Percentiles rank a stretch among this genome's conserved stretches.
Evolutionary conservation across 306 rosid species (phyloP).

Genomic region (Castanopsis chinensis): DNA sequence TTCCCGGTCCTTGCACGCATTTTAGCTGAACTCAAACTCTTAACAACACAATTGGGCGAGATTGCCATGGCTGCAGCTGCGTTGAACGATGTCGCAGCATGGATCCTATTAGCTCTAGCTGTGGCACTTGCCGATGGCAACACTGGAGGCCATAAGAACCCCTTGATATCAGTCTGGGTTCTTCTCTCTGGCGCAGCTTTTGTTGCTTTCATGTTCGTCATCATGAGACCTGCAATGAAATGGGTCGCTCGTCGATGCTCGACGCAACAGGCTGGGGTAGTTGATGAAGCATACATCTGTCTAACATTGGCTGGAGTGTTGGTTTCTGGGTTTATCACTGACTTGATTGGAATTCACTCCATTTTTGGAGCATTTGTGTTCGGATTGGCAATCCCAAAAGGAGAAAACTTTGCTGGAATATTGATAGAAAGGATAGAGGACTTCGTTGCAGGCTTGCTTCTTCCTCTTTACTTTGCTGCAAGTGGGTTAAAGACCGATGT

Average conservation of each 20-base stretch:
- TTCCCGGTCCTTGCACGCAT: constrained; percentile 90
- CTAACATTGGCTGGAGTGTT: constrained; percentile 61
- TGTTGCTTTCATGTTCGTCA: constrained; percentile 60
- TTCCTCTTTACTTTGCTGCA: constrained; percentile 80
- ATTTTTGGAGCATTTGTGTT: constrained; percentile 85
- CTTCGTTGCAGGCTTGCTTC: constrained; percentile 70
- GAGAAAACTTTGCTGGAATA: constrained; percentile 49
- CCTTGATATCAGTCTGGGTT: constrained; percentile 67
- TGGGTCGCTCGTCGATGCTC: constrained; percentile 50
- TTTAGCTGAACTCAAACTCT: constrained; percentile 77
- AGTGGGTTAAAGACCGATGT: constrained; percentile 89
- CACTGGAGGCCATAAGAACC: constrained; percentile 43
- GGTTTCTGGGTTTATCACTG: constrained; percentile 72
- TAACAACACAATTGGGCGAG: constrained; percentile 69
- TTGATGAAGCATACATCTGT: constrained; percentile 60
- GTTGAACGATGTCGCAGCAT: constrained; percentile 80
- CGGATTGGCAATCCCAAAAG: constrained; percentile 76
- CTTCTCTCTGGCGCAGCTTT: constrained; percentile 61
- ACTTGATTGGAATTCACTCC: constrained; percentile 76
- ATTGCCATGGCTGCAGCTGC: constrained; percentile 96
- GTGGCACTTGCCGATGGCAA: constrained; percentile 56
- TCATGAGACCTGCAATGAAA: constrained; percentile 58
- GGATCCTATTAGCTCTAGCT: constrained; percentile 82
- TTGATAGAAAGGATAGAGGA: constrained; percentile 76
- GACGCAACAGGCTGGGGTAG: constrained; percentile 36